phyloP scores from a whole-genome alignment of 441 rosid species.

The Biscutella laevigata region DNA sequence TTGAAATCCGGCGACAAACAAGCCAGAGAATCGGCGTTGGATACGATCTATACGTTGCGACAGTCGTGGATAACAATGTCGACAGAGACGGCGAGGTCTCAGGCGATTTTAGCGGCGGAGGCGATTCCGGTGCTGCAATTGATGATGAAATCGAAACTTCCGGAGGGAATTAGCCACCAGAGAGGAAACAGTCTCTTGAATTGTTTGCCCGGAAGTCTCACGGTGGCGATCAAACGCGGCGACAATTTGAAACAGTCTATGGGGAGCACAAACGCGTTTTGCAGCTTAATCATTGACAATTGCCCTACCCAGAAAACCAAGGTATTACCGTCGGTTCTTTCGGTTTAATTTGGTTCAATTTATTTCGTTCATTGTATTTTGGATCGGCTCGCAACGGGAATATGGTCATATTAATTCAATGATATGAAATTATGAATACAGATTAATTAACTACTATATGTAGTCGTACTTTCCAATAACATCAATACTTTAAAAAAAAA shows the following conservation, averaged over 20 bases:
- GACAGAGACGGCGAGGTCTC: slow-evolving; percentile 60
- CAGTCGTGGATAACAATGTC: slow-evolving; percentile 83
- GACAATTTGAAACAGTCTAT: slow-evolving; percentile 50
- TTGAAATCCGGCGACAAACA: slow-evolving; percentile 67
- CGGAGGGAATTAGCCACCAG: slow-evolving; percentile 40
- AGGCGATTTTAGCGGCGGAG: slow-evolving; percentile 72
- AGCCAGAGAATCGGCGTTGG: slow-evolving; percentile 69
- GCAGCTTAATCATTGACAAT: slow-evolving; percentile 65
- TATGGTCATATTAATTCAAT: no score
- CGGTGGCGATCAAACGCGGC: slow-evolving; percentile 75
- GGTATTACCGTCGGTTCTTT: slow-evolving; percentile 29
- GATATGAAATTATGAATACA: no score
- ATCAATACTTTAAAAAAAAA: no score
- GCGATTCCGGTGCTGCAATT: slow-evolving; percentile 70
- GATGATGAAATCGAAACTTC: slow-evolving; percentile 72
- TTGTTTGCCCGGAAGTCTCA: slow-evolving; percentile 79
- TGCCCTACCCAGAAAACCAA: slow-evolving; percentile 73
- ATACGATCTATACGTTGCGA: slow-evolving; percentile 61
- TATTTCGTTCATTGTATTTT: background rate
- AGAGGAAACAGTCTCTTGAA: slow-evolving; percentile 71
- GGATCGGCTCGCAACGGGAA: no score
- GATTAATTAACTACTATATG: no score
- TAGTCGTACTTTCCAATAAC: no score
- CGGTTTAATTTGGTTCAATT: background rate
- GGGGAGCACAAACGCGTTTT: slow-evolving; percentile 66